Evolutionary conservation across 768 basidiomycete genomes (phyloP), one percentile per base, ranked within the genome.

Genomic region (Daedalea quercina): DNA sequence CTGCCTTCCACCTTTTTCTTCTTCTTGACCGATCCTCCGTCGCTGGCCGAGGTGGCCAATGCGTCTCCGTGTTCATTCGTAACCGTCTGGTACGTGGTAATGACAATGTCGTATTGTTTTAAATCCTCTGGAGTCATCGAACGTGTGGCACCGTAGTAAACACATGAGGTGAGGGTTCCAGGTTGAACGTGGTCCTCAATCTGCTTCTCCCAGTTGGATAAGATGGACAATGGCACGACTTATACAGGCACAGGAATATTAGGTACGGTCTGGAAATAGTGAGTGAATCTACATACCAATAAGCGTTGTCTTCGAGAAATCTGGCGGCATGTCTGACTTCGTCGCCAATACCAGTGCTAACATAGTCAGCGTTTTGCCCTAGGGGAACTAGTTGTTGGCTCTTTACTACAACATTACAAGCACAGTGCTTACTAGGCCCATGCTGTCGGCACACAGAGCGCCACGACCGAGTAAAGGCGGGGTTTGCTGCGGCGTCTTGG

Each of bases 351-450:
- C 77, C 15, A 96, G 73, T 4, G 91, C 76, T 37, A 96, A 71
- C 79, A 93, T 91, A 0, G 90, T 92, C 40, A 96, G 72, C 0
- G 94, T 96, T 75, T 95, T 96, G 0, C 94, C 94, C 85, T 86
- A 55, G 7, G 40, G n/a, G 0, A 54, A 45, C n/a, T 24, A 17
- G 15, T 8, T 9, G 43, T 62, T 22, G 42, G 40, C 25, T 20
- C 4, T 23, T 45, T 22, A 34, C 34, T 9, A 33, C 15, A 20
- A 20, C 20, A 20, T 25, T 24, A 23, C 23, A 12, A 41, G 26
- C 13, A 24, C 24, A 23, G 51, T 22, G 51, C 35, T 46, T 45
- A 81, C 80, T 52, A 80, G 60, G 51, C 84, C 93, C 94, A 96
- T 96, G 37, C 89, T 87, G 68, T 95, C 94, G 0, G 87, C 93